Percentiles rank a stretch among this genome's conserved stretches.
Evolutionary conservation across 306 rosid species (phyloP).

Genomic region (Vigna trinervia): DNA sequence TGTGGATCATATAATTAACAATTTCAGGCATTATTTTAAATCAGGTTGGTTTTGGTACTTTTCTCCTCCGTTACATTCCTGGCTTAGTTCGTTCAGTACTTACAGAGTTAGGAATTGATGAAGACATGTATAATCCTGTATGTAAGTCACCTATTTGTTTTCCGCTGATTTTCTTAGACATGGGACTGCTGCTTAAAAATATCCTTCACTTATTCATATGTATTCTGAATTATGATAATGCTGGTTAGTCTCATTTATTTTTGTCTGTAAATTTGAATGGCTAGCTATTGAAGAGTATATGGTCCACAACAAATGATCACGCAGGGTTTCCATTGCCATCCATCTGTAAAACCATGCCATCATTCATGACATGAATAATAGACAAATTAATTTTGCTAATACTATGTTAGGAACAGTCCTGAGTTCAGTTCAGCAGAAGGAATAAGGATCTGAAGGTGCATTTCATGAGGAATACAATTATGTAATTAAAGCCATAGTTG

Average conservation of each 20-base stretch:
- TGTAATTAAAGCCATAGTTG: not conserved
- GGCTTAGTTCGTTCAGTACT: slow-evolving; percentile 67
- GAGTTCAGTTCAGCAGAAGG: not conserved
- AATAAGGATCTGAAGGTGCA: not conserved
- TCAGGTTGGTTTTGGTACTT: slow-evolving; percentile 85
- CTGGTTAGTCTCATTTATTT: slow-evolving; percentile 30
- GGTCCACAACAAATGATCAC: not conserved
- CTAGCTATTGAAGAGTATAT: not conserved
- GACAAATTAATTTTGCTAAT: not conserved
- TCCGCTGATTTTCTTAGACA: slow-evolving; percentile 42
- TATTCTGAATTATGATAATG: slow-evolving; percentile 36
- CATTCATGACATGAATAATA: slow-evolving; percentile 1
- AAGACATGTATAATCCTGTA: slow-evolving; percentile 97
- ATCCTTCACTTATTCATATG: slow-evolving; percentile 2
- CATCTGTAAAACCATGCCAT: not conserved
- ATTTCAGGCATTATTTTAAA: slow-evolving; percentile 41
- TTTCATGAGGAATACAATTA: not conserved
- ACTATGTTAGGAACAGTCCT: not conserved
- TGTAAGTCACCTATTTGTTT: slow-evolving; percentile 69
- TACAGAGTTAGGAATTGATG: slow-evolving; percentile 72
- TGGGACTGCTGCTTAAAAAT: slow-evolving; percentile 16
- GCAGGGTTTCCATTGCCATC: not conserved
- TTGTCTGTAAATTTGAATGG: slow-evolving; percentile 16
- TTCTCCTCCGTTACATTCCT: slow-evolving; percentile 80
- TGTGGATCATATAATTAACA: slow-evolving; percentile 28